phyloP scores from a whole-genome alignment of 2,329 filamentous ascomycete species.

The Penicillium sp. region DNA sequence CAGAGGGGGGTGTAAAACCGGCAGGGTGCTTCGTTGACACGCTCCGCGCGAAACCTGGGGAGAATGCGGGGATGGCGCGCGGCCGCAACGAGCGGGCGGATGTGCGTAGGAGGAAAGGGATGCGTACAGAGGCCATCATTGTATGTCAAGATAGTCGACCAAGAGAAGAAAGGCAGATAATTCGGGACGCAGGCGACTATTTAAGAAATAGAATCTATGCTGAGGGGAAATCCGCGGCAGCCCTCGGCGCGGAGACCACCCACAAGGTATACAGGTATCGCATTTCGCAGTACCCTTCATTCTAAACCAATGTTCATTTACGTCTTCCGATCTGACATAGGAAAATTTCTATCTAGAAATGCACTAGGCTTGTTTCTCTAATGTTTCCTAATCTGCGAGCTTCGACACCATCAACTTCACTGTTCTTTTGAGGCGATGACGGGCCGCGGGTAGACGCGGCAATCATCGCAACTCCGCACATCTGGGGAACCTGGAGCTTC shows the following conservation, averaged over 20 bases:
- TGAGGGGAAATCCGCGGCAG: slow-evolving; percentile 15
- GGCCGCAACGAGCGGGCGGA: slow-evolving; percentile 31
- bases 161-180: neutral
- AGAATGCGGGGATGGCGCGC: slow-evolving; percentile 30
- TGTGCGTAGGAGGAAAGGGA: slow-evolving; percentile 36
- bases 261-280: neutral
- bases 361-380: too few species aligned
- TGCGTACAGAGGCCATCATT: slow-evolving; percentile 32
- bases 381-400: neutral
- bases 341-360: too few species aligned
- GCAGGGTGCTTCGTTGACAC: slow-evolving; percentile 69
- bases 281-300: neutral
- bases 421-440: slow-evolving; percentile 11
- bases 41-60: slow-evolving; percentile 29
- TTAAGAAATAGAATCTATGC: slow-evolving; percentile 6
- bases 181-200: neutral
- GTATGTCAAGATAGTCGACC: neutral
- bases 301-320: neutral
- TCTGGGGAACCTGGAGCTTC: slow-evolving; percentile 22
- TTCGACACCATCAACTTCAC: neutral
- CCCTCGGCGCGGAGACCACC: slow-evolving; percentile 18
- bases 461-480: slow-evolving; percentile 42
- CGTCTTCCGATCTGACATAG: too few species aligned
- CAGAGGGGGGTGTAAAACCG: slow-evolving; percentile 64
- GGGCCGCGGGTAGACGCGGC: slow-evolving; percentile 45